These are phyloP conservation scores for Lichtheimia hyalospora DNA, from an alignment of 371 early-diverging fungal species.

Conservation along the genomic window DNA sequence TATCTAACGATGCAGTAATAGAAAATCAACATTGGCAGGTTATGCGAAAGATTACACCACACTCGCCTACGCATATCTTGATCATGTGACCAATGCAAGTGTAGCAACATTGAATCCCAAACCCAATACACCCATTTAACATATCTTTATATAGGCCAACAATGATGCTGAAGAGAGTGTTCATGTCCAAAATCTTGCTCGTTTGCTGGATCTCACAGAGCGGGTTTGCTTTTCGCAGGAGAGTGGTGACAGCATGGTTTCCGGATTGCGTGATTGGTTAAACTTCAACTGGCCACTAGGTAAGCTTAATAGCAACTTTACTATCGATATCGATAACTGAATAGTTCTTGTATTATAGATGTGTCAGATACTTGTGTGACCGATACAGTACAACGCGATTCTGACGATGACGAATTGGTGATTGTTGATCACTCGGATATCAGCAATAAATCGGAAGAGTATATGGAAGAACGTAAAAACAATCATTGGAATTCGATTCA, in stretches of 20 bases:
- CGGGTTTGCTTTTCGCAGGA: constrained; percentile 10
- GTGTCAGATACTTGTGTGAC: neutral
- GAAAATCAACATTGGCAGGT: neutral
- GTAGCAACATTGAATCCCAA: neutral
- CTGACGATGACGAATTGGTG: constrained; percentile 6
- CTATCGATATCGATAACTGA: neutral
- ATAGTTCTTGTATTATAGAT: neutral
- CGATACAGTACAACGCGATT: neutral
- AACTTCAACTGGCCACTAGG: constrained; percentile 14
- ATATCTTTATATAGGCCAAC: neutral
- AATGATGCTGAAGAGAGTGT: constrained; percentile 1
- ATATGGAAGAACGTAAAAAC: neutral
- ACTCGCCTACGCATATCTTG: neutral
- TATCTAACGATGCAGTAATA: neutral
- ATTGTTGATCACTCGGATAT: constrained; percentile 6
- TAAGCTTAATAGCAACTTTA: neutral
- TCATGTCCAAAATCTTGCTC: neutral
- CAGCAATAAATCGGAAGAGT: constrained; percentile 1
- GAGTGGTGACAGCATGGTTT: neutral
- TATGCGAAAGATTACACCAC: constrained; percentile 4
- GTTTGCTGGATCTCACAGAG: constrained; percentile 14
- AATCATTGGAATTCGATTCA: constrained; percentile 5
- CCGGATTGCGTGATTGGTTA: constrained; percentile 13
- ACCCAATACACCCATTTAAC: too few species aligned
- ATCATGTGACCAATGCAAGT: neutral